Base-by-base conservation (phyloP, 106 monocot species). In the Acorus gramineus region DNA sequence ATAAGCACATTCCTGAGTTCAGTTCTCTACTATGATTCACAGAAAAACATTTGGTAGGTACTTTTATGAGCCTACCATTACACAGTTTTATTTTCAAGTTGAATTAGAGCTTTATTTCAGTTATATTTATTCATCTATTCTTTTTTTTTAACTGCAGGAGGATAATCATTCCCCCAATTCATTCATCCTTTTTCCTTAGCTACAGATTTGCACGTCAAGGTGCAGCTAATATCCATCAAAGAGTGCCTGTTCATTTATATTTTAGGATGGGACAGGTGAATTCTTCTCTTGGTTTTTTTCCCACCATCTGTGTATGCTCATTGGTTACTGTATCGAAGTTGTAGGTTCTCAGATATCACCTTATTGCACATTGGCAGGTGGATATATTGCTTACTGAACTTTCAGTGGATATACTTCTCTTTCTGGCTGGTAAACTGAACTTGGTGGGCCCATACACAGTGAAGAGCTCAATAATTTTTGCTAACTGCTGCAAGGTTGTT, bases 401-500 rank as follows among this genome's bases (percentile, higher is more conserved):
- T 69, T 85, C 83, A 49, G 49, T 88, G 55, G 93, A 93, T 58
- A 50, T 85, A 61, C 78, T 93, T 72, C 82, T 93, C 14, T 89
- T 83, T 71, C 65, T 81, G 59, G 52, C 54, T 61, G 89, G 83
- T 50, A 83, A 83, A 62, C 66, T 93, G 62, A 68, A 89, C 65
- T 50, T 93, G 46, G 63, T 73, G 47, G 85, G 89, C 58, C 85
- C 93, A 50, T 93, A 83, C 79, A 75, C 82, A 64, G 76, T 89
- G 56, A 66, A 73, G 70, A 75, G 58, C 48, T 80, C 83, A 8
- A 42, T 67, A 5, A 83, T 93, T 59, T 93, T 89, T 83, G 72
- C 76, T 42, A 85, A 89, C 71, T 81, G 66, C 65, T 93, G 93
- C 81, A 85, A 93, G 93, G 93, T 89, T 66, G 57, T 61, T 61